Percentiles rank a stretch among this genome's conserved stretches.
Conservation (phyloP, 129 eudicot species). For the Helianthus annuus region DNA sequence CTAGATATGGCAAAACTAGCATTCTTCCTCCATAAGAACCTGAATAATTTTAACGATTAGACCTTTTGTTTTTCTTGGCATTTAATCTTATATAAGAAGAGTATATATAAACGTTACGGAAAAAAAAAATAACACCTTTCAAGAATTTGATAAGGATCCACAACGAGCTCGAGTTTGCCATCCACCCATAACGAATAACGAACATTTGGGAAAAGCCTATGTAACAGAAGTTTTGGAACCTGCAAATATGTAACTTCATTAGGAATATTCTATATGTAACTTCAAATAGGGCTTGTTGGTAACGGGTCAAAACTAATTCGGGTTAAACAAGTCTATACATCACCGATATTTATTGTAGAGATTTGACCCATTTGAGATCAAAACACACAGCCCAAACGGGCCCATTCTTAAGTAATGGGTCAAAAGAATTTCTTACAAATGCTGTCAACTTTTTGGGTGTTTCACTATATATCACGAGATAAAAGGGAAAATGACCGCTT, state of each 20-base stretch:
- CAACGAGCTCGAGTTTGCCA: slow-evolving; percentile 97
- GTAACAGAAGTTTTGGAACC: slow-evolving; percentile 93
- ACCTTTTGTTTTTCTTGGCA: background rate
- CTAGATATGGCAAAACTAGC: slow-evolving; percentile 94
- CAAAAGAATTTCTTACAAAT: too few species aligned
- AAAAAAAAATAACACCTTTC: slow-evolving; percentile 65
- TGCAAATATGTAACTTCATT: slow-evolving; percentile 28
- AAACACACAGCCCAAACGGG: background rate
- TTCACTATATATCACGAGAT: background rate
- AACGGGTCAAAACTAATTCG: background rate
- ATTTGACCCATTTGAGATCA: background rate
- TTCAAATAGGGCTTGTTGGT: background rate
- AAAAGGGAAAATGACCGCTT: background rate
- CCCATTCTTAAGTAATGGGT: background rate
- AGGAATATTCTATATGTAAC: background rate
- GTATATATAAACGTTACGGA: background rate
- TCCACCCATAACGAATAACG: slow-evolving; percentile 95
- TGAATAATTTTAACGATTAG: slow-evolving; percentile 26
- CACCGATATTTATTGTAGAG: too few species aligned
- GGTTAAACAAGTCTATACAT: background rate
- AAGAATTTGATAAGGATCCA: slow-evolving; percentile 90
- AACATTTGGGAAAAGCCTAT: slow-evolving; percentile 85
- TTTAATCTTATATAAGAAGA: background rate
- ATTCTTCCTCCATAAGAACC: slow-evolving; percentile 95
- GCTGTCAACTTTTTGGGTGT: too few species aligned